Conservation (phyloP, 176 grass and related monocot genomes). For the Neostapfia colusana region DNA sequence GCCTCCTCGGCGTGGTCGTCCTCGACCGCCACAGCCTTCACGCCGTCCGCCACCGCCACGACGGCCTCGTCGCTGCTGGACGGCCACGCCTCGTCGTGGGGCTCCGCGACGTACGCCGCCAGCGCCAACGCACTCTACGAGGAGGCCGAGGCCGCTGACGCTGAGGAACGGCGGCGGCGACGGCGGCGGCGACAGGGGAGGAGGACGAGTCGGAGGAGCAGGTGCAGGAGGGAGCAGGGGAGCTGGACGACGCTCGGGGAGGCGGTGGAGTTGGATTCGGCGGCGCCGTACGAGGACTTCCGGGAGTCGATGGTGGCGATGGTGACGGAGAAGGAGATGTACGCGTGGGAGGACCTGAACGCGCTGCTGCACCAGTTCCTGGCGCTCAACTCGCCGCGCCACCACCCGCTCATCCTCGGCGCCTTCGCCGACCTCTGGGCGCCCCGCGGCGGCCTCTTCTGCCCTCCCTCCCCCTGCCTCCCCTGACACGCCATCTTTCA, state of each 20-base stretch:
- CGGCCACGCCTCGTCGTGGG: slow-evolving; percentile 3
- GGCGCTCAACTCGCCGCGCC: slow-evolving; percentile 70
- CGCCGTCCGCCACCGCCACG: slow-evolving; percentile 40
- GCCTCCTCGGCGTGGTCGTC: slow-evolving; percentile 35
- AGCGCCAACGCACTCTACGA: slow-evolving; percentile 30
- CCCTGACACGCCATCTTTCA: not conserved
- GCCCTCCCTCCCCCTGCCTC: slow-evolving; percentile 61
- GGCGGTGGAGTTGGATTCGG: slow-evolving; percentile 60
- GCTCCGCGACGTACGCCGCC: slow-evolving; percentile 32
- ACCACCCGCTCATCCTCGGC: slow-evolving; percentile 80
- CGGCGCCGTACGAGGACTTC: slow-evolving; percentile 77
- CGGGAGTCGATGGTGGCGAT: slow-evolving; percentile 83
- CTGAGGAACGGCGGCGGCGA: not conserved
- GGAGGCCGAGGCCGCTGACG: not conserved
- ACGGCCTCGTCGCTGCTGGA: slow-evolving; percentile 31
- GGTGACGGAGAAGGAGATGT: slow-evolving; percentile 95
- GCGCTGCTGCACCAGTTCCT: slow-evolving; percentile 78
- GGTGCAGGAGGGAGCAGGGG: slow-evolving; percentile 17
- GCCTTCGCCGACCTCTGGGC: slow-evolving; percentile 88
- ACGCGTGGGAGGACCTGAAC: slow-evolving; percentile 94
- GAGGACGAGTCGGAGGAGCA: slow-evolving; percentile 11
- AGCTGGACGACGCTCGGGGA: slow-evolving; percentile 23
- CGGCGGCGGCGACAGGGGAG: not conserved
- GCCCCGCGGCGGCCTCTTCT: slow-evolving; percentile 42
- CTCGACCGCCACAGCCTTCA: slow-evolving; percentile 25